Evolutionary conservation across 805 yeast species (phyloP), one percentile per base, ranked within the genome.

Genomic region (Wickerhamomyces hampshirensis): DNA sequence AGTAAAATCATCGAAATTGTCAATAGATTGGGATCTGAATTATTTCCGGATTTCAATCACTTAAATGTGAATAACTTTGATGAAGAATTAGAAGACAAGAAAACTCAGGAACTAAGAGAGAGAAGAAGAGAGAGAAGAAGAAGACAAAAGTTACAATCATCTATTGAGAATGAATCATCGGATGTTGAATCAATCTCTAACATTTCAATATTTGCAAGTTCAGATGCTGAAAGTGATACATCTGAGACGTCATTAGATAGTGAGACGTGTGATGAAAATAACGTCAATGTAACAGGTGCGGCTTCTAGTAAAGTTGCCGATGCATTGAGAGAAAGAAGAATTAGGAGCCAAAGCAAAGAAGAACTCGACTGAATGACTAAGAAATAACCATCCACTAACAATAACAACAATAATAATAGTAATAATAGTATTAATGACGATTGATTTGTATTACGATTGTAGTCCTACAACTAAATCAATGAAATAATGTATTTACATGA

Each of bases 11-110:
- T 96, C 1, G 84, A 80, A 28, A 59, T 77, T 5, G 87, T 91
- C 33, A 87, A 89, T 56, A 76, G 73, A 30, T 72, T 80, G 39
- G 98, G 97, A 0, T 93, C 95, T 5, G 74, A 80, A 52, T 60
- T 93, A 37, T 89, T 79, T 69, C 91, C 95, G 5, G 96, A 89
- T 60, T 84, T 89, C 55, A 81, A 81, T 35, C 58, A 55, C 30
- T 56, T 61, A 28, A 52, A 54, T n/a, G 42, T 51, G 19, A 34
- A 37, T 30, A 48, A 55, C 29, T 38, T 50, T 26, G 50, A 50
- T 36, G 67, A 60, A 37, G 48, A 45, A 5, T 51, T 55, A 19
- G 66, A 63, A 31, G 67, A 62, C 30, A 39, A 50, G 35, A 62
- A 58, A 46, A 63, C 67, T 4, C 51, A 53, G 18, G 66, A 59